Conservation (phyloP, 768 basidiomycete species). For the Russula sp. region DNA sequence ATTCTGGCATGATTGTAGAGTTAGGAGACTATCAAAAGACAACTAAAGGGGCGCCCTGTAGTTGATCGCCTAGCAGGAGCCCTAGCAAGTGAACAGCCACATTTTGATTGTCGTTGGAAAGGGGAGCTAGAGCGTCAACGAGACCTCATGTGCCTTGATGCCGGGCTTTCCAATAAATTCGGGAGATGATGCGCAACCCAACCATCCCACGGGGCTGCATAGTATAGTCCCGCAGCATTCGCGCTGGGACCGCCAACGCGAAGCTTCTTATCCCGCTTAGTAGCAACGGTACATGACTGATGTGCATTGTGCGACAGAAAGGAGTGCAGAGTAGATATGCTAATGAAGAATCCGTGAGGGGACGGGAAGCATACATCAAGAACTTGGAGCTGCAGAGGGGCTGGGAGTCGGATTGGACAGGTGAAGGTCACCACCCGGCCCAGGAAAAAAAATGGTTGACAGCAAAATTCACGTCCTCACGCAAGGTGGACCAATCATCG, state of each 20-base stretch:
- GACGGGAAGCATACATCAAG: slow-evolving; percentile 62
- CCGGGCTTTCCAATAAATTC: slow-evolving; percentile 44
- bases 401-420: neutral
- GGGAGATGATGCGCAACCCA: slow-evolving; percentile 53
- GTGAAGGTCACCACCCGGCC: slow-evolving; percentile 36
- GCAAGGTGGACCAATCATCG: slow-evolving; percentile 35
- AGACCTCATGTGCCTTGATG: slow-evolving; percentile 60
- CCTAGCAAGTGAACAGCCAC: slow-evolving; percentile 46
- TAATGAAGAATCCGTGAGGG: slow-evolving; percentile 41
- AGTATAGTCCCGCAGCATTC: slow-evolving; percentile 47
- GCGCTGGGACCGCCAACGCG: slow-evolving; percentile 60
- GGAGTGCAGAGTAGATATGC: slow-evolving; percentile 51
- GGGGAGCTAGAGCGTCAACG: slow-evolving; percentile 54
- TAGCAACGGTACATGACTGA: slow-evolving; percentile 42
- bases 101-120: slow-evolving; percentile 53
- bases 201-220: slow-evolving; percentile 34
- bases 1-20: neutral
- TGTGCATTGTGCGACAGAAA: slow-evolving; percentile 45
- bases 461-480: slow-evolving; percentile 47
- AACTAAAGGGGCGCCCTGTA: neutral
- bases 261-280: slow-evolving; percentile 53
- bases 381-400: slow-evolving; percentile 40
- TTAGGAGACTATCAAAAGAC: neutral
- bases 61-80: slow-evolving; percentile 7
- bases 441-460: slow-evolving; percentile 57